phyloP scores from a whole-genome alignment of 345 rosid species.

The Brassica rapa region DNA sequence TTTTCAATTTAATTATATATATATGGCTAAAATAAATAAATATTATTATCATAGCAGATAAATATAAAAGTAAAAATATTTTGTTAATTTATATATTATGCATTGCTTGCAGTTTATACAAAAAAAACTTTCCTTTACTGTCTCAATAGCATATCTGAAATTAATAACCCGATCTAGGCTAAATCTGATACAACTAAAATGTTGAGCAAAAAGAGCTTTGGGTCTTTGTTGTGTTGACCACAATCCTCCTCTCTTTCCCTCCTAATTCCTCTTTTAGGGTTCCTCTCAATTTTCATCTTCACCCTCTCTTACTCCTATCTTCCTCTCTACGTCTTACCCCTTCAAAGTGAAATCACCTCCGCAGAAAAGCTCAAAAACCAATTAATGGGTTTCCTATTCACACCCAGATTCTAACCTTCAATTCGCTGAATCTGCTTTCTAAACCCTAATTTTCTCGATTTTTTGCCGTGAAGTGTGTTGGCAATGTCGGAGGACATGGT shows the following conservation, averaged over 20 bases:
- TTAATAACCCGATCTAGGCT: neutral
- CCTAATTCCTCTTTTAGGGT: slow-evolving; percentile 38
- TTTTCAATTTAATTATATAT: no score
- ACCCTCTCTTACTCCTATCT: slow-evolving; percentile 2
- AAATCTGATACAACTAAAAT: slow-evolving; percentile 9
- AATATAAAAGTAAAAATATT: no score
- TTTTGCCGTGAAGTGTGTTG: neutral
- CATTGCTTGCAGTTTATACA: no score
- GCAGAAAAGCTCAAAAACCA: neutral
- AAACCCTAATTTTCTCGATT: slow-evolving; percentile 25
- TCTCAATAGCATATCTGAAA: no score
- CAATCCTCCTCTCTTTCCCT: slow-evolving; percentile 25
- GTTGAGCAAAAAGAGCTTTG: neutral
- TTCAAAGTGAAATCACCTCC: neutral
- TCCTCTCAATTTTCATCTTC: slow-evolving; percentile 11
- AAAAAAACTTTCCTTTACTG: no score
- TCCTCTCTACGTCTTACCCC: slow-evolving; percentile 27
- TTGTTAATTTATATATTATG: no score
- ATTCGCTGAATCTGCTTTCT: neutral
- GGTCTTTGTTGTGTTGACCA: slow-evolving; percentile 1
- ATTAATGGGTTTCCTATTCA: slow-evolving; percentile 12
- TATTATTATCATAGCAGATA: no score
- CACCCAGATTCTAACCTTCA: slow-evolving; percentile 20
- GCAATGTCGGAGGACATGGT: slow-evolving; percentile 92
- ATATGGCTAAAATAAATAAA: no score